Evolutionary conservation across 2,329 filamentous ascomycete species (phyloP).

Genomic region (Aureobasidium sp.): DNA sequence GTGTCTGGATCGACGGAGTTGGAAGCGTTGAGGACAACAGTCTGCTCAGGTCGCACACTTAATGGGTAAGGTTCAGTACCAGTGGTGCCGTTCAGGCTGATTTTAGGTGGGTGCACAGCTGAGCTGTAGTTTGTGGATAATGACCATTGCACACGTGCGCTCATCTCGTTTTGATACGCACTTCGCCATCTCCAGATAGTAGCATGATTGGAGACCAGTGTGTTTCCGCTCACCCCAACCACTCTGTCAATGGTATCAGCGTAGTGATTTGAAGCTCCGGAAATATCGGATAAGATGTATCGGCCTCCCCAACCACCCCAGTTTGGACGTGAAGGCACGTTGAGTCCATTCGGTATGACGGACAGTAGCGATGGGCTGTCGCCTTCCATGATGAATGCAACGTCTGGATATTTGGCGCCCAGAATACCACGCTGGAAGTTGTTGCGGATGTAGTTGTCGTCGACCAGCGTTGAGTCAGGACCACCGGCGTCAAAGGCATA

Average conservation of each 20-base stretch:
- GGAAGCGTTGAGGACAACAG: slow-evolving; percentile 40
- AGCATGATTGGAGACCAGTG: slow-evolving; percentile 39
- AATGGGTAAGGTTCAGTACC: slow-evolving; percentile 35
- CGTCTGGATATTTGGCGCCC: slow-evolving; percentile 37
- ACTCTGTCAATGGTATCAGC: slow-evolving; percentile 34
- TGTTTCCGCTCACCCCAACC: slow-evolving; percentile 28
- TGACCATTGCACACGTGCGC: slow-evolving; percentile 43
- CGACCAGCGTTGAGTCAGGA: slow-evolving; percentile 43
- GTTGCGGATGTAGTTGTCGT: slow-evolving; percentile 46
- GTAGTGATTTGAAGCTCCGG: slow-evolving; percentile 31
- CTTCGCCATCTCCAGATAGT: slow-evolving; percentile 50
- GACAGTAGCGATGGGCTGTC: slow-evolving; percentile 48
- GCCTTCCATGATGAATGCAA: slow-evolving; percentile 48
- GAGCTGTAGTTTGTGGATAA: slow-evolving; percentile 30
- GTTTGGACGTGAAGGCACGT: slow-evolving; percentile 38
- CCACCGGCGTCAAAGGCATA: slow-evolving; percentile 44
- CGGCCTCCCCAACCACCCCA: slow-evolving; percentile 47
- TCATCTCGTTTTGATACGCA: slow-evolving; percentile 48
- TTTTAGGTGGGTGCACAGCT: slow-evolving; percentile 44
- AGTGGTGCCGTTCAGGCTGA: slow-evolving; percentile 37
- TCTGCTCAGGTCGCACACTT: slow-evolving; percentile 35
- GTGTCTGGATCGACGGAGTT: slow-evolving; percentile 43
- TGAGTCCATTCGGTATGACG: slow-evolving; percentile 43
- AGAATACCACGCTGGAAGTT: slow-evolving; percentile 49
- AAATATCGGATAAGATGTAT: slow-evolving; percentile 34